Conservation (phyloP, 2,329 filamentous ascomycete genomes). For the Fusarium musae region DNA sequence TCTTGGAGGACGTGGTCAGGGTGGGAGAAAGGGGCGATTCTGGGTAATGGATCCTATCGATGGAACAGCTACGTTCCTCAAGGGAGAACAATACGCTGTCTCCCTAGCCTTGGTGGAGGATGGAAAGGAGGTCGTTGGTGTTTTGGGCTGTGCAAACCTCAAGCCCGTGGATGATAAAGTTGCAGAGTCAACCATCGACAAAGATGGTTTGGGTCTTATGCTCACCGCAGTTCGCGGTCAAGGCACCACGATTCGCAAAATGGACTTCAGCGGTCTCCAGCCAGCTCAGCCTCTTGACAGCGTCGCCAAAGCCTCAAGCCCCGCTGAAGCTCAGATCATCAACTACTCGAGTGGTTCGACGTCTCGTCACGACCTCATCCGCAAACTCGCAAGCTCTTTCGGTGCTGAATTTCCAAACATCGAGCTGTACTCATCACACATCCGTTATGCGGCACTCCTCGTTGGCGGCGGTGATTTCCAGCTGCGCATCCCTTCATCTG, state of each 20-base stretch:
- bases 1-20: constrained; percentile 58
- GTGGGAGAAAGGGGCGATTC: constrained; percentile 54
- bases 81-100: constrained; percentile 71
- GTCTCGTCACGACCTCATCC: constrained; percentile 48
- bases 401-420: constrained; percentile 51
- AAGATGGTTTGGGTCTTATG: constrained; percentile 50
- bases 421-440: constrained; percentile 54
- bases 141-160: constrained; percentile 71
- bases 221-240: constrained; percentile 49
- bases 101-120: constrained; percentile 68
- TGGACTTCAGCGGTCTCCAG: constrained; percentile 37
- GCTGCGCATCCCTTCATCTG: constrained; percentile 45
- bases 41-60: constrained; percentile 75
- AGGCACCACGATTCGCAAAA: constrained; percentile 45
- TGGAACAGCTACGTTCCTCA: constrained; percentile 70
- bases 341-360: constrained; percentile 48
- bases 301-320: constrained; percentile 32
- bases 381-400: constrained; percentile 44
- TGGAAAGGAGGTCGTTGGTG: constrained; percentile 66
- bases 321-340: constrained; percentile 48
- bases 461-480: constrained; percentile 52
- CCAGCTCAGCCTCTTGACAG: constrained; percentile 32
- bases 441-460: constrained; percentile 53
- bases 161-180: constrained; percentile 51
- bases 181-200: constrained; percentile 48